Percentiles rank a stretch among this genome's conserved stretches.
Conservation (phyloP, 1,284 basidiomycete species). For the Austroboletus niveus region DNA sequence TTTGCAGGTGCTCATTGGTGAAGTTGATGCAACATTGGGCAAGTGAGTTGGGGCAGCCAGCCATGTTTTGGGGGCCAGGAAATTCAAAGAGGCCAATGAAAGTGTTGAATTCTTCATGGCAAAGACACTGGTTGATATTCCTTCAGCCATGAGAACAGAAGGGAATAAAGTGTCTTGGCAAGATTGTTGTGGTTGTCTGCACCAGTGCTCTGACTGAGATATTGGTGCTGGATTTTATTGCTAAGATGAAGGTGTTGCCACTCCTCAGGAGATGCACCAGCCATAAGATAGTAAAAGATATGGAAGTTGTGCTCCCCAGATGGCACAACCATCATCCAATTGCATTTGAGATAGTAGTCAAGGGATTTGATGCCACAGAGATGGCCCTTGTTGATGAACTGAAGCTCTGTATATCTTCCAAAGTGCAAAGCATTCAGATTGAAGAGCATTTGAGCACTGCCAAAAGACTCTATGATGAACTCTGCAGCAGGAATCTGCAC, state of each 20-base stretch:
- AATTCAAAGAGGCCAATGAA: conserved; percentile 97
- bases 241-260: too few species aligned
- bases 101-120: conserved; percentile 85
- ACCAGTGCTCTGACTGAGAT: conserved; percentile 10
- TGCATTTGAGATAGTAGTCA: conserved; percentile 93
- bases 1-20: conserved; percentile 88
- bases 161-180: conserved; percentile 88
- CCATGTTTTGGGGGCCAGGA: conserved; percentile 88
- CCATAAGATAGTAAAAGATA: too few species aligned
- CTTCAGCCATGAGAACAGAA: conserved; percentile 96
- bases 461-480: conserved; percentile 94
- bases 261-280: too few species aligned
- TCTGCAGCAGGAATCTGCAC: conserved; percentile 88
- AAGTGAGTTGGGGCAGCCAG: conserved; percentile 82
- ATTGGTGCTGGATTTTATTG: too few species aligned
- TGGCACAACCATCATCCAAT: conserved; percentile 76
- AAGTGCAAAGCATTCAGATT: conserved; percentile 91
- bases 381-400: conserved; percentile 87
- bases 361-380: too few species aligned
- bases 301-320: conserved; percentile 94
- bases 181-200: conserved; percentile 90
- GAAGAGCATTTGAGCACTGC: conserved; percentile 84
- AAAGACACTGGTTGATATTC: conserved; percentile 93
- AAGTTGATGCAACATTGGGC: conserved; percentile 98
- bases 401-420: conserved; percentile 92